Percentiles rank a stretch among this genome's conserved stretches.
phyloP scores from a whole-genome alignment of 495 filamentous ascomycete species.

The Penicillium herquei region DNA sequence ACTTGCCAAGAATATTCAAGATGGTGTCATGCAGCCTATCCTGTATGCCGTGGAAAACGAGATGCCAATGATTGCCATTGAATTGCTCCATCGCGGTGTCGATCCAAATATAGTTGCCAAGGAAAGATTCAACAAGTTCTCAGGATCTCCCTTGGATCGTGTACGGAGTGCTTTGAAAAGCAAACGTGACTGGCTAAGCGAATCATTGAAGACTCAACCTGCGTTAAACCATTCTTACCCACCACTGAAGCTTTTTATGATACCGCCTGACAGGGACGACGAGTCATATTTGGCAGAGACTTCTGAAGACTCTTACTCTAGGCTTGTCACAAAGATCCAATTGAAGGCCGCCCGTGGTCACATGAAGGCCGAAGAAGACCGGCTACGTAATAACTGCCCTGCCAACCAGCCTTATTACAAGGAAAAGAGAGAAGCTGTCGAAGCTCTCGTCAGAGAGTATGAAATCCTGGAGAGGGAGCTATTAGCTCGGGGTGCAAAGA shows the following conservation, averaged over 20 bases:
- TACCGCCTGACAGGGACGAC: constrained; percentile 32
- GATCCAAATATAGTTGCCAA: constrained; percentile 49
- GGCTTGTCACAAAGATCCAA: constrained; percentile 34
- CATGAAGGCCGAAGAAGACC: neutral
- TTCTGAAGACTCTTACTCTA: constrained; percentile 49
- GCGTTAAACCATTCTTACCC: neutral
- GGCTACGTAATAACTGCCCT: no score
- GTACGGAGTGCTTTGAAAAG: constrained; percentile 48
- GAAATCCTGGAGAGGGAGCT: constrained; percentile 53
- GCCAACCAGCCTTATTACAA: constrained; percentile 30
- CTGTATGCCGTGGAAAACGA: constrained; percentile 52
- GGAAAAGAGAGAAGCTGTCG: constrained; percentile 53
- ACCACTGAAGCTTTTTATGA: no score
- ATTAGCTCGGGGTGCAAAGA: constrained; percentile 58
- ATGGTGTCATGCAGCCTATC: constrained; percentile 54
- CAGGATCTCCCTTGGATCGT: constrained; percentile 15
- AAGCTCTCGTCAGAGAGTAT: constrained; percentile 46
- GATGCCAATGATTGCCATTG: constrained; percentile 49
- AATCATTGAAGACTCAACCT: neutral
- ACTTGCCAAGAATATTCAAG: constrained; percentile 40
- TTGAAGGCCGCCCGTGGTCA: neutral
- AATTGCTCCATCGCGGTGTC: constrained; percentile 57
- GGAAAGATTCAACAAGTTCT: constrained; percentile 8
- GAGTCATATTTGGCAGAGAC: constrained; percentile 43
- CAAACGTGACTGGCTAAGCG: constrained; percentile 43